Percentiles rank a stretch among this genome's conserved stretches.
Evolutionary conservation across 768 basidiomycete species (phyloP).

Genomic region (Sarcodon aspratus): DNA sequence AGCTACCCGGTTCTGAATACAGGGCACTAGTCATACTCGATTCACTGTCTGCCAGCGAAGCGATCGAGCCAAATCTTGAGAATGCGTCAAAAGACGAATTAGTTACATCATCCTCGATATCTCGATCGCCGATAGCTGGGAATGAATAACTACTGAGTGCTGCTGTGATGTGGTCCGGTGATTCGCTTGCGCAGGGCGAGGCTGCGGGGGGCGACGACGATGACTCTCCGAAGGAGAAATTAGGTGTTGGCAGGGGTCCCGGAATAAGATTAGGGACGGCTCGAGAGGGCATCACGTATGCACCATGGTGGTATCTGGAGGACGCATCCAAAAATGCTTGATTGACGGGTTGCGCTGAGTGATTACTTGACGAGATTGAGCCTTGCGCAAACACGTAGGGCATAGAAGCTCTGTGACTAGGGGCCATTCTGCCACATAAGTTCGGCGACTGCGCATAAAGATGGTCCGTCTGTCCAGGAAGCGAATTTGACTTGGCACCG

Average conservation of each 20-base stretch:
- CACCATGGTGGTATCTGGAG: conserved; percentile 1
- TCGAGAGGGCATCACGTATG: conserved; percentile 10
- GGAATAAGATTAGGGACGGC: conserved; percentile 8
- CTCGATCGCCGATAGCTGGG: background rate
- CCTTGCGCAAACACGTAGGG: conserved; percentile 6
- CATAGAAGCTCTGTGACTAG: background rate
- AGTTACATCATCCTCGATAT: background rate
- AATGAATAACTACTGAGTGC: background rate
- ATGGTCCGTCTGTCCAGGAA: background rate
- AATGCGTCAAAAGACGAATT: background rate
- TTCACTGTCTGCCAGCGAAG: conserved; percentile 16
- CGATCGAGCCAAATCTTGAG: conserved; percentile 10
- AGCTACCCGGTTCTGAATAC: conserved; percentile 10
- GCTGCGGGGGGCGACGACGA: conserved; percentile 6
- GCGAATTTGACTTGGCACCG: background rate
- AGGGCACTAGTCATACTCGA: conserved; percentile 17
- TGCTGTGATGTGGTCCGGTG: conserved; percentile 1
- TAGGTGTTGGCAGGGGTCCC: conserved; percentile 16
- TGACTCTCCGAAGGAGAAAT: conserved; percentile 17
- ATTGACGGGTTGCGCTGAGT: conserved; percentile 6
- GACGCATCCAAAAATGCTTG: background rate
- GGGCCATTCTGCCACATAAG: conserved; percentile 3
- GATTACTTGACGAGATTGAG: conserved; percentile 7
- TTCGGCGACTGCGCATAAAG: background rate
- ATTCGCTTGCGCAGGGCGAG: conserved; percentile 4